Base-by-base conservation (phyloP, 2,329 filamentous ascomycete genomes). In the Sporothrix globosa region DNA sequence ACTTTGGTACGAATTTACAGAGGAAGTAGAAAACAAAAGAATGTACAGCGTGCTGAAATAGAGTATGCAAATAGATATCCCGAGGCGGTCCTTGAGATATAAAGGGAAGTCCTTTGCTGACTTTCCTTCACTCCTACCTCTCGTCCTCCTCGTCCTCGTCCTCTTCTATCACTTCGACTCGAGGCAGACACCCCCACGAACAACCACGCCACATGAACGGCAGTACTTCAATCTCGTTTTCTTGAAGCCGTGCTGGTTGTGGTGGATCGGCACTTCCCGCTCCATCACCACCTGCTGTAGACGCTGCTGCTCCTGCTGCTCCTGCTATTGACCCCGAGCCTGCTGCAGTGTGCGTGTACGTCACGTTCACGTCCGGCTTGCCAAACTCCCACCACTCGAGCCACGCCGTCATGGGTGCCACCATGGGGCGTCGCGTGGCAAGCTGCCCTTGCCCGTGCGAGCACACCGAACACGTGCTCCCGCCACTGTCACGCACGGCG, bases 331-430 rank as follows among this genome's bases (percentile, higher is more conserved):
- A 58, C 54, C 34, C 34, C 9, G 54, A 58, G 13, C 27, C 50
- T 4, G 50, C n/a, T 13, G 50, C 52, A 1, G 52, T 6, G 9
- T 58, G 54, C 17, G 52, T 17, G 4, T 72, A 56, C 27, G 54
- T 39, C 27, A 48, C 34, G 13, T 69, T 69, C 19, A 70, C 14
- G 41, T 73, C 73, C 4, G 30, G 21, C 70, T 69, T 66, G 30
- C 69, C 72, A 30, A 81, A 74, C 70, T 85, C 81, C 77, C 85
- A 87, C 85, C 88, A 90, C 75, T 90, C 88, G 9, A 90, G 78
- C 88, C 88, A 90, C 75, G 88, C 83, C 0, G 84, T 80, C 3
- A 83, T 78, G 2, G 88, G 85, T 27, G 72, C 70, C 9, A 85
- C 79, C 7, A 88, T 79, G 4, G 86, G 82, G 48, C n/a, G 27